phyloP scores from a whole-genome alignment of 352 stramenopile genomes.

The Pythium dissimile region DNA sequence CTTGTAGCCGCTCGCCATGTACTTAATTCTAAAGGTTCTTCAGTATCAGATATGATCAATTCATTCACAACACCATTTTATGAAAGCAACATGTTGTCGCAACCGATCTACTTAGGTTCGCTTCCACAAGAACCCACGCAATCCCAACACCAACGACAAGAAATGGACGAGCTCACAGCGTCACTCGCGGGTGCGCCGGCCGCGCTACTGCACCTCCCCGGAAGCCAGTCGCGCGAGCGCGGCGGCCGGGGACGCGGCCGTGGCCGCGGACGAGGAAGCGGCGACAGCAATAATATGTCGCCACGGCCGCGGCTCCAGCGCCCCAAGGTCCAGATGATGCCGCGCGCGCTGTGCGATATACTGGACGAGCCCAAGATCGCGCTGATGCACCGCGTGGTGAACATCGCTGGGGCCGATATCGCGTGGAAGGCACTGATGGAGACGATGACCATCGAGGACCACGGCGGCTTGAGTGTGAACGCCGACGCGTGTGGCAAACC shows the following conservation, averaged over 20 bases:
- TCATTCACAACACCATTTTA: background rate
- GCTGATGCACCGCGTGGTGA: slow-evolving; percentile 70
- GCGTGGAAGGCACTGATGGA: slow-evolving; percentile 63
- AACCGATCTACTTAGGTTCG: background rate
- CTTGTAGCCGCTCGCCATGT: slow-evolving; percentile 8
- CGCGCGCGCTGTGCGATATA: slow-evolving; percentile 44
- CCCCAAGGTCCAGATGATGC: slow-evolving; percentile 51
- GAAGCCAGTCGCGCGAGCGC: background rate
- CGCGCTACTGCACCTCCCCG: slow-evolving; percentile 1
- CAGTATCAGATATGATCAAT: background rate
- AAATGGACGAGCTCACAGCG: background rate
- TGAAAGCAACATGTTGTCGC: background rate
- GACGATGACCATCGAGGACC: slow-evolving; percentile 60
- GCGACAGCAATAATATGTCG: background rate
- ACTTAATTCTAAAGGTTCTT: slow-evolving; percentile 1
- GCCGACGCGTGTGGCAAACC: slow-evolving; percentile 42
- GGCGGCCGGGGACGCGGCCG: background rate
- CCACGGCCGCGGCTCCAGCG: slow-evolving; percentile 16
- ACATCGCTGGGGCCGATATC: slow-evolving; percentile 52
- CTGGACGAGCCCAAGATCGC: slow-evolving; percentile 67
- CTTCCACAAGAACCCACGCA: background rate
- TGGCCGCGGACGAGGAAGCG: background rate
- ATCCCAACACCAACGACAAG: slow-evolving; percentile 1
- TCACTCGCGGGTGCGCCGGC: background rate
- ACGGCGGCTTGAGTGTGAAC: slow-evolving; percentile 55